These are phyloP conservation scores for Pichia cactophila DNA, from an alignment of 1,139 yeast species.

Conservation along the genomic window DNA sequence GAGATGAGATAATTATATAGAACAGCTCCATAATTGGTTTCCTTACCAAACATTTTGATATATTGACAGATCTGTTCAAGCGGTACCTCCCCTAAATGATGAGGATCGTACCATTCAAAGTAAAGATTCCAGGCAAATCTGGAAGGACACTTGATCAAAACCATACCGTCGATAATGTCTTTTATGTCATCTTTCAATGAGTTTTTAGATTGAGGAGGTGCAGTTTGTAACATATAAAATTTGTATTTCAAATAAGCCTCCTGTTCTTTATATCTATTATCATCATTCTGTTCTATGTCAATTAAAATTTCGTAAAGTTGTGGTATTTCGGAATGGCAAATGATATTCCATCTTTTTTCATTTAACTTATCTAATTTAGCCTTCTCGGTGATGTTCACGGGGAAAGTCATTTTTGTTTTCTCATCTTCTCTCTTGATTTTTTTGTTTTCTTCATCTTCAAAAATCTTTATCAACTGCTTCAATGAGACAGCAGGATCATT, in stretches of 20 bases:
- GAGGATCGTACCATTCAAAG: conserved; percentile 69
- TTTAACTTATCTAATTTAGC: conserved; percentile 28
- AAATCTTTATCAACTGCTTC: conserved; percentile 40
- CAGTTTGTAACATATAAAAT: conserved; percentile 43
- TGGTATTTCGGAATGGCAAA: conserved; percentile 44
- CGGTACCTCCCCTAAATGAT: conserved; percentile 2
- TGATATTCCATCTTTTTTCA: conserved; percentile 42
- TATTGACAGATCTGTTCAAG: conserved; percentile 27
- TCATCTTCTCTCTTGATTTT: conserved; percentile 28
- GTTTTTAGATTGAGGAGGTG: conserved; percentile 39
- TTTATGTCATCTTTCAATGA: conserved; percentile 34
- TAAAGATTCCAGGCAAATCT: conserved; percentile 66
- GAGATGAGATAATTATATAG: conserved; percentile 55
- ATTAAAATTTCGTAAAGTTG: conserved; percentile 48
- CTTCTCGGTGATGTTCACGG: conserved; percentile 33
- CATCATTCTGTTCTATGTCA: conserved; percentile 58
- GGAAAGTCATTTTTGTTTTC: conserved; percentile 36
- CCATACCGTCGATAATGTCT: conserved; percentile 64
- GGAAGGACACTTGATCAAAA: conserved; percentile 54
- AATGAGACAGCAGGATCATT: conserved; percentile 47
- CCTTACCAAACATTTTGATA: conserved; percentile 44
- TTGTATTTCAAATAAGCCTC: conserved; percentile 51
- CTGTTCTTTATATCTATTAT: conserved; percentile 54
- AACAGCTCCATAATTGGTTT: conserved; percentile 52
- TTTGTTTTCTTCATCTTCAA: conserved; percentile 37